Percentiles rank a stretch among this genome's conserved stretches.
These are phyloP conservation scores for Cercospora sojina DNA, from an alignment of 2,329 filamentous ascomycete species.

Conservation along the genomic window DNA sequence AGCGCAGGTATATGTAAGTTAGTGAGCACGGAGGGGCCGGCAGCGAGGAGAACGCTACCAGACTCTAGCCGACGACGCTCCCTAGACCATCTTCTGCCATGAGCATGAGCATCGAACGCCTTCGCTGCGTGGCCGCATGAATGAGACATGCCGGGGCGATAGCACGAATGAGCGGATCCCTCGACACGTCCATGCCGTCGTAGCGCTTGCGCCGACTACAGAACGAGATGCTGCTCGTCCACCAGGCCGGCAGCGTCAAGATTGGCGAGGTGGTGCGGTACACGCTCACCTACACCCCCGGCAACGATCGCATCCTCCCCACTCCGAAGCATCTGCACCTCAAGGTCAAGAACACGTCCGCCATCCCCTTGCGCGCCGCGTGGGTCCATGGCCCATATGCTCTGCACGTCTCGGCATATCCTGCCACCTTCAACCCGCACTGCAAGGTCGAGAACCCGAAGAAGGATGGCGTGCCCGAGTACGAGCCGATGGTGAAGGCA, in stretches of 20 bases:
- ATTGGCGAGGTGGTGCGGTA: slow-evolving; percentile 91
- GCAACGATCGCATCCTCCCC: slow-evolving; percentile 83
- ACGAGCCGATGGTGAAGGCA: slow-evolving; percentile 94
- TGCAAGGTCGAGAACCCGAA: slow-evolving; percentile 68
- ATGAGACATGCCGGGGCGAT: neutral
- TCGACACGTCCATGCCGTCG: neutral
- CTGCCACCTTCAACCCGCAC: slow-evolving; percentile 79
- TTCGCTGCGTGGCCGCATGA: neutral
- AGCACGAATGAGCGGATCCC: neutral
- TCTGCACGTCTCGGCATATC: slow-evolving; percentile 81
- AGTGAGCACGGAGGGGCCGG: neutral
- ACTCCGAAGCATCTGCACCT: slow-evolving; percentile 78
- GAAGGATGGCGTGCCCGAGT: slow-evolving; percentile 67
- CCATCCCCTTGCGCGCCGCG: slow-evolving; percentile 85
- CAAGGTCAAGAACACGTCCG: slow-evolving; percentile 87
- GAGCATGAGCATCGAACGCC: neutral
- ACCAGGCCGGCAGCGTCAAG: slow-evolving; percentile 88
- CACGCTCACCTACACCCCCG: slow-evolving; percentile 88
- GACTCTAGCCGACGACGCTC: neutral
- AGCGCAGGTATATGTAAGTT: neutral
- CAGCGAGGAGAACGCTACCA: neutral
- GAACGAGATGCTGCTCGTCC: slow-evolving; percentile 74
- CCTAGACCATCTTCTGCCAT: neutral
- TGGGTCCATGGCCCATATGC: slow-evolving; percentile 97
- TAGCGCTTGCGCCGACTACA: neutral